These are phyloP conservation scores for Debaryomyces subglobosus DNA, from an alignment of 1,139 yeast genomes.

Conservation along the genomic window DNA sequence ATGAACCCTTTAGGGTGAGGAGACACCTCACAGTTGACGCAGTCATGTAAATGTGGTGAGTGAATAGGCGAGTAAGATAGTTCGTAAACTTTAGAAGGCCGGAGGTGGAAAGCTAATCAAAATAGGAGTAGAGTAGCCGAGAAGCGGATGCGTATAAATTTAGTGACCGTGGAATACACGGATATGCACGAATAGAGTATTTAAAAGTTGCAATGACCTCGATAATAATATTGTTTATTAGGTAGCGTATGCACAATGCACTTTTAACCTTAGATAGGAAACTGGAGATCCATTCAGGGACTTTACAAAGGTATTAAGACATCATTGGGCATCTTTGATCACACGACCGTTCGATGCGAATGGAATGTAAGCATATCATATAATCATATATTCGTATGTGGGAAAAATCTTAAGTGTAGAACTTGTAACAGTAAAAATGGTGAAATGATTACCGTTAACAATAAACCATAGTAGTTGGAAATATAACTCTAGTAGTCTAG, in stretches of 20 bases:
- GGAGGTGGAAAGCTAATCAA: neutral
- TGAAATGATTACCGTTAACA: neutral
- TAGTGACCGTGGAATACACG: neutral
- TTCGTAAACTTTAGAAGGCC: neutral
- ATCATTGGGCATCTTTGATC: neutral
- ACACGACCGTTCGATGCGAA: neutral
- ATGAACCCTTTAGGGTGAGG: neutral
- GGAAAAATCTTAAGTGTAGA: neutral
- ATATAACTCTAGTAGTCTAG: neutral
- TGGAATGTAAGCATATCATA: neutral
- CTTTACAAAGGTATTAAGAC: neutral
- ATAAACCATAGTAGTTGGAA: neutral
- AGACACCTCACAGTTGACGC: neutral
- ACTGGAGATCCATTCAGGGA: neutral
- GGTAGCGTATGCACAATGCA: neutral
- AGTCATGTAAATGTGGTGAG: neutral
- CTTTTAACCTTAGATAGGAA: neutral
- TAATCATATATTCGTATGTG: neutral
- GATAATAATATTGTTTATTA: neutral
- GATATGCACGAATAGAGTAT: neutral
- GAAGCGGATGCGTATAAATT: neutral
- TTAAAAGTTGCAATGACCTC: neutral
- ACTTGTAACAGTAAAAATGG: neutral
- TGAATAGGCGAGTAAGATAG: neutral
- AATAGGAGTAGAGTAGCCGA: neutral